Conservation (phyloP, 371 early-diverging fungal genomes). For the Apophysomyces variabilis region DNA sequence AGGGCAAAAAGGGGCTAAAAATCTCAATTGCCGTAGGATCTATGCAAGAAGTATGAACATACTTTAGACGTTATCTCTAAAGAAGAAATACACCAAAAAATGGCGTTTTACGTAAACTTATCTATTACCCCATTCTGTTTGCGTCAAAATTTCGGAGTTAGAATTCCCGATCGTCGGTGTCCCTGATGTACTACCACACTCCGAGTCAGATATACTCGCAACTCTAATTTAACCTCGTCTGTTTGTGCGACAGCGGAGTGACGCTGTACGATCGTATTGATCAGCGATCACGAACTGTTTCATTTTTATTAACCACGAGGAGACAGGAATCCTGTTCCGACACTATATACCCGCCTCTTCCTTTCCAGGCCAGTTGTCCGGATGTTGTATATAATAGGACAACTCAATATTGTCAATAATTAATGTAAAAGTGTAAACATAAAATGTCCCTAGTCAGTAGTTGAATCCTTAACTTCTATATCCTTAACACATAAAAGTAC, state of each 20-base stretch:
- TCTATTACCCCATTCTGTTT: no score
- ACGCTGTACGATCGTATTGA: background rate
- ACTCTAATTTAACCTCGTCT: background rate
- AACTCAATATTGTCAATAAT: no score
- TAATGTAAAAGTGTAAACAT: no score
- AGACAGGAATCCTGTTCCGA: background rate
- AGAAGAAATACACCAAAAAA: no score
- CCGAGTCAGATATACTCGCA: background rate
- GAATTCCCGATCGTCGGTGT: background rate
- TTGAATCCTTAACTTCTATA: background rate
- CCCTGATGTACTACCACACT: background rate
- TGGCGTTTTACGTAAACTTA: no score
- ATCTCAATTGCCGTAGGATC: no score
- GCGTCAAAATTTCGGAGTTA: background rate
- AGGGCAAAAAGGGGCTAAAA: no score
- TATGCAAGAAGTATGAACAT: no score
- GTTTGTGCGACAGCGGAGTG: background rate
- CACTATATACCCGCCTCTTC: background rate
- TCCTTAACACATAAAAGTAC: background rate
- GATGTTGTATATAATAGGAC: no score
- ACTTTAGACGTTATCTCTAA: no score
- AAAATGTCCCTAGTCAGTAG: no score
- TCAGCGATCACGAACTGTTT: conserved; percentile 4
- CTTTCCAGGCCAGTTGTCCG: no score
- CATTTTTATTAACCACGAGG: background rate